Percentiles rank a stretch among this genome's conserved stretches.
Conservation (phyloP, 306 rosid genomes). For the Sophora flavescens region DNA sequence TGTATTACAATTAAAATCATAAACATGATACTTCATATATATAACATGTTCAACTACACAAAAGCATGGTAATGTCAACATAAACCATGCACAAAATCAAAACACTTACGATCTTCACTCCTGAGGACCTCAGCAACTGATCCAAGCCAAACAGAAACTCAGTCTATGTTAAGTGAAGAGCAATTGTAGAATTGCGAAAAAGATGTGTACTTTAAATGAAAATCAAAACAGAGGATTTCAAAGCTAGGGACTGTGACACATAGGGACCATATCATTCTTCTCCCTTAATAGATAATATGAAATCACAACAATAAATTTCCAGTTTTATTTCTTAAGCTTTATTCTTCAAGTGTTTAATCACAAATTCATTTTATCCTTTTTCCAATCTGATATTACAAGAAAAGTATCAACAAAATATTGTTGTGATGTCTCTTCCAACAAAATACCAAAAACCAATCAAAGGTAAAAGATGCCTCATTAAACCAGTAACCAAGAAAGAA, state of each 20-base stretch:
- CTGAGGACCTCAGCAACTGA: not conserved
- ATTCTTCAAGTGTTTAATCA: not conserved
- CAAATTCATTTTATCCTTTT: not conserved
- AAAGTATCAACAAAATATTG: not conserved
- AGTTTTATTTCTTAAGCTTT: not conserved
- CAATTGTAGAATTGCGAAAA: too few relatives aligned
- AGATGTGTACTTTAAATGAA: not conserved
- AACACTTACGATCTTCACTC: not conserved
- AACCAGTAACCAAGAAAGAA: slow-evolving; percentile 33
- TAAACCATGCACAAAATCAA: too few relatives aligned
- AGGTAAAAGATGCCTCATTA: slow-evolving; percentile 14
- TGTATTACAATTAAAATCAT: too few relatives aligned
- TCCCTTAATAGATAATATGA: not conserved
- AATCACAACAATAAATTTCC: not conserved
- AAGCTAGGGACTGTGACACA: not conserved
- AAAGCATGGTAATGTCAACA: too few relatives aligned
- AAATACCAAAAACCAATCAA: slow-evolving; percentile 16
- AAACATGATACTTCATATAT: too few relatives aligned
- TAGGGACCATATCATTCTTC: not conserved
- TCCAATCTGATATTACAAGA: not conserved
- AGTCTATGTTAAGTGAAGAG: too few relatives aligned
- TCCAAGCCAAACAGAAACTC: not conserved
- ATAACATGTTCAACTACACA: too few relatives aligned
- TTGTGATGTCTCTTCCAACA: slow-evolving; percentile 21
- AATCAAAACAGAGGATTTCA: not conserved